Percentiles rank a stretch among this genome's conserved stretches.
Evolutionary conservation across 73 alveolate genomes (phyloP).

Genomic region (Paramecium caudatum): DNA sequence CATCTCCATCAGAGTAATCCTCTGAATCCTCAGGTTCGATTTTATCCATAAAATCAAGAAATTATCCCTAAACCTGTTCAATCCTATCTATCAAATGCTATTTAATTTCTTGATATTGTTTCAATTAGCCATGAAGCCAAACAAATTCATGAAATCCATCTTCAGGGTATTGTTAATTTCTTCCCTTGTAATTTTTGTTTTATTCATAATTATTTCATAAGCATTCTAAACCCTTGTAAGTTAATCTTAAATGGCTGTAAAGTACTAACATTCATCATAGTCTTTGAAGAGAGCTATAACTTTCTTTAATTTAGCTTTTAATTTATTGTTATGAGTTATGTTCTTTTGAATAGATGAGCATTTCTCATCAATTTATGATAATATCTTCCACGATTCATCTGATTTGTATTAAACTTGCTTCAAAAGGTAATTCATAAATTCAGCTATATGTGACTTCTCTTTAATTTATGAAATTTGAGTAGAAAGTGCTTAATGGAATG

Average conservation of each 20-base stretch:
- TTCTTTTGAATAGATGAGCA: not conserved
- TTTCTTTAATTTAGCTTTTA: not conserved
- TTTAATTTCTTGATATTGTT: not conserved
- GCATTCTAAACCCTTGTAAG: not conserved
- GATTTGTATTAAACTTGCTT: not conserved
- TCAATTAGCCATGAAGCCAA: not conserved
- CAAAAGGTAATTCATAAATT: slow-evolving; percentile 50
- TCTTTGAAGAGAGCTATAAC: slow-evolving; percentile 23
- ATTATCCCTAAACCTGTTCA: not conserved
- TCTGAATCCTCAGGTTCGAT: slow-evolving; percentile 18
- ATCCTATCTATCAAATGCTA: not conserved
- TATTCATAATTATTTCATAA: not conserved
- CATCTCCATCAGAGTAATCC: too few species aligned
- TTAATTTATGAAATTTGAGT: not conserved
- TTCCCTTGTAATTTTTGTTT: not conserved
- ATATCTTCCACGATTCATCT: not conserved
- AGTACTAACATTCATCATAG: not conserved
- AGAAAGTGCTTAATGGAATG: slow-evolving; percentile 43
- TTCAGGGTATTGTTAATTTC: not conserved
- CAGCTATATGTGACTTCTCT: not conserved
- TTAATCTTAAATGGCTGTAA: not conserved
- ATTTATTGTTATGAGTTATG: not conserved
- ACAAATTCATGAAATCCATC: slow-evolving; percentile 38
- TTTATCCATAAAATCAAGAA: not conserved
- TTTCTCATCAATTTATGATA: not conserved